Evolutionary conservation across 1,284 basidiomycete species (phyloP), one percentile per base, ranked within the genome.

Genomic region (Trametes polyzona): DNA sequence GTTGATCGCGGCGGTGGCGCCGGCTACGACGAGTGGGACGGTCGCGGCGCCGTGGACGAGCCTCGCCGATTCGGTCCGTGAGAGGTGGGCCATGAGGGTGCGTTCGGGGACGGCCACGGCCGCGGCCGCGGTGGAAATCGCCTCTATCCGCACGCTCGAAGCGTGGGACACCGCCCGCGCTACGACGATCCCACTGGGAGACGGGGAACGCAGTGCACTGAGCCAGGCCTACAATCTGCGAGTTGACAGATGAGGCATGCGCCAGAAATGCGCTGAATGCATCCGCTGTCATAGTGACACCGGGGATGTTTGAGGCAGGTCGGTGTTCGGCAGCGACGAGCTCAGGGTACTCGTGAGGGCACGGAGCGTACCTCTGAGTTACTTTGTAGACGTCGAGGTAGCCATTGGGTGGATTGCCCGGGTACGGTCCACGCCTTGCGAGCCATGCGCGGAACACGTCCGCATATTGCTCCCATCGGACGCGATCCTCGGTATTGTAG

Each of bases 381-480:
- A 32, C 12, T 17, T 47, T 46, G 43, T 39, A 53, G 33, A 53
- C 44, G 12, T 53, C 43, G 1, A 46, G 3, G 36, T 53, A 53
- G 2, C 52, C 52, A 2, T 35, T n/a, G 16, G 52, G 52, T 1
- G 52, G 52, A 17, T 37, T 19, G 8, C 52, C 43, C 19, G 52
- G 52, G 19, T 53, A 47, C 5, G 17, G 35, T 7, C 43, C 52
- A 2, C 35, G 17, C 35, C 14, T 17, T 17, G 42, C 43, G 4
- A 53, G 35, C 43, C 43, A 53, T 11, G 11, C 12, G 17, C 29
- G 24, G 27, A 53, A 47, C 12, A 26, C 43, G 2, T 37, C 43
- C 1, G 52, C 52, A 16, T 53, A 53, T 19, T 8, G 35, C 14
- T 53, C 52, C 52, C 52, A 53, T 2, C 43, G 26, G 24, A 47